A percentile compares a stretch with the other conserved stretches of the same genome.
These are phyloP conservation scores for Amanita rubescens DNA, from an alignment of 768 basidiomycete genomes.

Conservation along the genomic window DNA sequence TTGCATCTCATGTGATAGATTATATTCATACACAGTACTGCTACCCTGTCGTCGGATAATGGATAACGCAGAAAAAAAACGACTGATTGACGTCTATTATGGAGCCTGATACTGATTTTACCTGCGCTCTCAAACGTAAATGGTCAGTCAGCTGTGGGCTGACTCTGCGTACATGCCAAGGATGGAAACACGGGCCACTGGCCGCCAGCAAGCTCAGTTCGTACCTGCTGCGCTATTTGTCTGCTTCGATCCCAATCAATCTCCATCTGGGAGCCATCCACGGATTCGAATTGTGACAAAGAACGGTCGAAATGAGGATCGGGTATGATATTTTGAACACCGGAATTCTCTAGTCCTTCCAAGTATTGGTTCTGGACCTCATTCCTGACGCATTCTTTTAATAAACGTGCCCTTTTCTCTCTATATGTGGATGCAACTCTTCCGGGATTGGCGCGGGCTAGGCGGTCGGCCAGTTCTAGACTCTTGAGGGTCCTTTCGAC, in stretches of 20 bases:
- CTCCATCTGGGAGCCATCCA: conserved; percentile 13
- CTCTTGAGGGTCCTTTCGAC: background rate
- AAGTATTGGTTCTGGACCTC: conserved; percentile 6
- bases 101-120: background rate
- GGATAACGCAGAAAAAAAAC: too few relatives aligned
- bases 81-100: background rate
- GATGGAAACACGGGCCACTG: conserved; percentile 22
- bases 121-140: too few relatives aligned
- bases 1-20: too few relatives aligned
- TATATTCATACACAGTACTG: too few relatives aligned
- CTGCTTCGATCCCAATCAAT: conserved; percentile 32
- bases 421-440: conserved; percentile 27
- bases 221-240: conserved; percentile 22
- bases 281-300: background rate
- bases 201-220: conserved; percentile 22
- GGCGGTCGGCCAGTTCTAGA: conserved; percentile 21
- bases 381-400: conserved; percentile 10
- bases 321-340: background rate
- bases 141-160: background rate
- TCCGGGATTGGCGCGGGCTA: conserved; percentile 38
- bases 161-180: conserved; percentile 23
- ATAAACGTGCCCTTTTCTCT: conserved; percentile 17
- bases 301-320: background rate
- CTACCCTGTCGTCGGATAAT: too few relatives aligned
- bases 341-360: conserved; percentile 1